phyloP scores from a whole-genome alignment of 2,329 filamentous ascomycete species.

The Sclerotiophoma versabilis region DNA sequence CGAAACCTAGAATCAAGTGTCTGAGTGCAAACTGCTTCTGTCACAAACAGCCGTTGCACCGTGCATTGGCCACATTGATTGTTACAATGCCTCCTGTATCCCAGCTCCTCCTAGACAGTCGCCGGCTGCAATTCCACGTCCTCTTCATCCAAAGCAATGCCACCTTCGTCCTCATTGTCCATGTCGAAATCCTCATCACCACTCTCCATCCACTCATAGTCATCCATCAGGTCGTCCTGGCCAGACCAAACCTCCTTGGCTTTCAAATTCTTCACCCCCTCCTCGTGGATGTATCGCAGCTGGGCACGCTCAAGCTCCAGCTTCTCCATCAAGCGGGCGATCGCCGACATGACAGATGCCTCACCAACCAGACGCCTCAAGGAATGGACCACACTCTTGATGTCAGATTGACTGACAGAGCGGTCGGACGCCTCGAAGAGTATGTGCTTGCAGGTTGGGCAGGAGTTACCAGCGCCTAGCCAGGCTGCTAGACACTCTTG shows the following conservation, averaged over 20 bases:
- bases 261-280: constrained; percentile 9
- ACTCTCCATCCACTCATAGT: constrained; percentile 14
- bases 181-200: constrained; percentile 19
- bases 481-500: constrained; percentile 26
- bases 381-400: background rate
- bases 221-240: background rate
- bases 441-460: constrained; percentile 27
- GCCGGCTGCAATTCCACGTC: background rate
- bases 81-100: background rate
- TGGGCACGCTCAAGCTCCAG: constrained; percentile 6
- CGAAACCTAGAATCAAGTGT: no score
- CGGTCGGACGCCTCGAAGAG: constrained; percentile 20
- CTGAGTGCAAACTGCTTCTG: no score
- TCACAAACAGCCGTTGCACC: background rate
- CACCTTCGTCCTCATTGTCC: constrained; percentile 9
- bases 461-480: constrained; percentile 27
- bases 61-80: background rate
- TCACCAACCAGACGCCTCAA: background rate
- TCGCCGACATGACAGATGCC: background rate
- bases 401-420: background rate
- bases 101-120: background rate
- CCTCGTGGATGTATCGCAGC: constrained; percentile 7
- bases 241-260: background rate
- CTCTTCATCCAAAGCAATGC: constrained; percentile 1
- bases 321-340: constrained; percentile 16